Conservation (phyloP, 345 rosid genomes). For the Eucalyptus erythrocorys region DNA sequence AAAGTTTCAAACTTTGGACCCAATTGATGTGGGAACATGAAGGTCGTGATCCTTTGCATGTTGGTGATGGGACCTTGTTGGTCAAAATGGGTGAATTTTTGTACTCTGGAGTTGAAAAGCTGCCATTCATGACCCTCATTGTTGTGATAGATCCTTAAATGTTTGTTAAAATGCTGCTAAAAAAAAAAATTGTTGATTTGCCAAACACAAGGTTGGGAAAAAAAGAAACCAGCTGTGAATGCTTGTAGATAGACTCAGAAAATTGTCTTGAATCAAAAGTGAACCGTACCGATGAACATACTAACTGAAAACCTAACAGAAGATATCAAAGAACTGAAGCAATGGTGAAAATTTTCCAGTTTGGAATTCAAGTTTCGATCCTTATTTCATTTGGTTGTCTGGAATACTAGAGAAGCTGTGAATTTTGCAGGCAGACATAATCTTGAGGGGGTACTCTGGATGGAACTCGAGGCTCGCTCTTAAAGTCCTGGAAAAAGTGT, state of each 20-base stretch:
- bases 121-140: neutral
- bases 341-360: neutral
- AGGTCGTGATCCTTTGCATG: neutral
- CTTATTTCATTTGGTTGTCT: neutral
- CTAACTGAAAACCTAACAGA: neutral
- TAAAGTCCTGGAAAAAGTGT: constrained; percentile 53
- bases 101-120: neutral
- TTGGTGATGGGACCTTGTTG: neutral
- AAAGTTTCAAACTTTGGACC: neutral
- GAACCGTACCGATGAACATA: neutral
- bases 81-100: neutral
- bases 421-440: constrained; percentile 54
- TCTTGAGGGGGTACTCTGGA: constrained; percentile 73
- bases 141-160: neutral
- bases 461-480: constrained; percentile 84
- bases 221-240: neutral
- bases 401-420: neutral
- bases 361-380: neutral
- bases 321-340: neutral
- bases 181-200: neutral
- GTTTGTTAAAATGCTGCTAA: neutral
- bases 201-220: neutral
- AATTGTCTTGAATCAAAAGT: neutral
- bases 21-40: neutral
- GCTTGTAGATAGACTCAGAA: neutral